Base-by-base conservation (phyloP, 306 rosid genomes). In the Vachellia pachyceras region DNA sequence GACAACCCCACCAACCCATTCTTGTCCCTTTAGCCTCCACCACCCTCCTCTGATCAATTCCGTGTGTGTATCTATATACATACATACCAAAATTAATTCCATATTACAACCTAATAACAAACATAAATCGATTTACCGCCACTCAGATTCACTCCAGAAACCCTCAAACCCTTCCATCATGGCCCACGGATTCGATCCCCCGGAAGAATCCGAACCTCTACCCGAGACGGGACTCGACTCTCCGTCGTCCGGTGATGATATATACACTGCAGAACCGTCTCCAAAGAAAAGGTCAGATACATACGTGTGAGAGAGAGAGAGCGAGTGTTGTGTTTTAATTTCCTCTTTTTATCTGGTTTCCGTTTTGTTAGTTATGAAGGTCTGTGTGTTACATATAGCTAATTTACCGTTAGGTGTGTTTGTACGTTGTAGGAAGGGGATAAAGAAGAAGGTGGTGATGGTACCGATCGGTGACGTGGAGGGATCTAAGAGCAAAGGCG, bases 401-500 rank as follows among this genome's bases (percentile, higher is more conserved):
- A 29, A 29, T 29, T 29, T 29, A 29, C 33, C 33, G 33, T 29
- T 29, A 29, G 1, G 33, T 29, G 33, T 29, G 33, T 29, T 29
- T 2, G 2, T 29, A 29, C 33, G 33, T 29, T 29, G 33, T 29
- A 29, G 33, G 33, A 29, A 29, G 33, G 33, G 33, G 33, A 29
- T 29, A 29, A 29, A 29, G 33, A 29, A 29, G 33, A 29, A 2
- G 33, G 33, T 29, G 33, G 1, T 29, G 33, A 29, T 29, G 33
- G 33, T 29, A 29, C 33, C 33, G 33, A 29, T 29, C 33, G 85
- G 91, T 78, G 97, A 94, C 86, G 91, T 94, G 90, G 98, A 94
- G 41, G 98, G 97, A 90, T 90, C 97, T 85, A 92, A 73, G 87
- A 87, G 91, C 89, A 92, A 81, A 75, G 94, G 89, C 35, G 98